These are phyloP conservation scores for Nicotiana undulata DNA, from an alignment of 257 asterid species.

Conservation along the genomic window DNA sequence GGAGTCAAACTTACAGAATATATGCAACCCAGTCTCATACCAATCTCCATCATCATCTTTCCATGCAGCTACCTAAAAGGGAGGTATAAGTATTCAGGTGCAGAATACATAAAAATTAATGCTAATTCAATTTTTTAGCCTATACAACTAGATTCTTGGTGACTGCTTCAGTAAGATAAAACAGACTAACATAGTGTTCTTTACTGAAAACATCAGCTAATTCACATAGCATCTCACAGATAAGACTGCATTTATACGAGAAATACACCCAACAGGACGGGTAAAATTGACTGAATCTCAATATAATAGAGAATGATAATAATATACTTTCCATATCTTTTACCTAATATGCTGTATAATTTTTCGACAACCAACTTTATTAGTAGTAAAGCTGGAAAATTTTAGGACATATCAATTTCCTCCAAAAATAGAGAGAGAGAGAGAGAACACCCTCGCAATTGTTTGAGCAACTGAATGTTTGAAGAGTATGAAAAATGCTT, in stretches of 20 bases:
- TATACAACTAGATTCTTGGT: neutral
- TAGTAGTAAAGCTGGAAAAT: neutral
- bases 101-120: neutral
- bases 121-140: neutral
- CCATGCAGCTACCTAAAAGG: conserved; percentile 87
- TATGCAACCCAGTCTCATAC: conserved; percentile 96
- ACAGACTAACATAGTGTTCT: neutral
- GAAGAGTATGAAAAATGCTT: neutral
- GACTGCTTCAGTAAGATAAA: neutral
- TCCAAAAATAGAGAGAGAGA: neutral
- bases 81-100: conserved; percentile 11
- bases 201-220: neutral
- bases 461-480: neutral
- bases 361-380: neutral
- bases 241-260: neutral
- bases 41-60: conserved; percentile 95
- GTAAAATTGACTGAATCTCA: neutral
- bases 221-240: neutral
- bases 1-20: conserved; percentile 68
- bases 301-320: neutral
- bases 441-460: neutral
- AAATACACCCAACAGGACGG: neutral
- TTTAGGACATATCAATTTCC: neutral
- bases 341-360: neutral
- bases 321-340: neutral